Evolutionary conservation across 306 rosid species (phyloP), one percentile per base, ranked within the genome.

Genomic region (Cyamopsis tetragonoloba): DNA sequence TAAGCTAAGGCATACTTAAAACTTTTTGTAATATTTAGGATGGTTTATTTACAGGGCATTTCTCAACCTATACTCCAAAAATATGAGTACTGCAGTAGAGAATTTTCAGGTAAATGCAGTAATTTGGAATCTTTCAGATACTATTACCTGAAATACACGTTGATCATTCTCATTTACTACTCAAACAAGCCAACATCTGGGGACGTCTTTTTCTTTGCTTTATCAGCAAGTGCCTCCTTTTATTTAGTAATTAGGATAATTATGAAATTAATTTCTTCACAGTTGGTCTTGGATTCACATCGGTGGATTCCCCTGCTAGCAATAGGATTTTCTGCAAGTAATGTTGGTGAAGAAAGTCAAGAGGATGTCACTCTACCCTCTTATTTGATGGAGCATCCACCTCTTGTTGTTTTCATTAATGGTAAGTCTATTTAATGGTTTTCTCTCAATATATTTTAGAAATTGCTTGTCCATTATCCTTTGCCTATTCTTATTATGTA

Each of bases 301-400:
- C 99, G 97, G 48, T 95, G 99, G 99, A 97, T 95, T 72, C 96
- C 99, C 55, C 77, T 90, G 43, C 97, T 97, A 30, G 82, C 88
- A 58, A 84, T 95, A 82, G 99, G 99, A 77, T 95, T 83, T 81
- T 74, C 91, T 7, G 53, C 88, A 9, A 79, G 39, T 65, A 73
- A 75, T 54, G 42, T 77, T 50, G 87, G 93, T 49, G 95, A 88
- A 66, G 92, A 86, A 73, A 86, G 57, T 82, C 96, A 82, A 53
- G 97, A 95, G 62, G 97, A 95, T 72, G 85, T 90, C 71, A 88
- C 84, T 67, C 97, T 97, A 0, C 97, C 97, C 42, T 86, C 99
- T 49, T 65, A 73, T 82, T 83, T 95, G 78, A 95, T 95, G 99
- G 99, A 95, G 50, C 97, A 95, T 83, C 99, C 99, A 7, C 97